Evolutionary conservation across 2,329 filamentous ascomycete genomes (phyloP).

Genomic region (Pyrenophora graminea): DNA sequence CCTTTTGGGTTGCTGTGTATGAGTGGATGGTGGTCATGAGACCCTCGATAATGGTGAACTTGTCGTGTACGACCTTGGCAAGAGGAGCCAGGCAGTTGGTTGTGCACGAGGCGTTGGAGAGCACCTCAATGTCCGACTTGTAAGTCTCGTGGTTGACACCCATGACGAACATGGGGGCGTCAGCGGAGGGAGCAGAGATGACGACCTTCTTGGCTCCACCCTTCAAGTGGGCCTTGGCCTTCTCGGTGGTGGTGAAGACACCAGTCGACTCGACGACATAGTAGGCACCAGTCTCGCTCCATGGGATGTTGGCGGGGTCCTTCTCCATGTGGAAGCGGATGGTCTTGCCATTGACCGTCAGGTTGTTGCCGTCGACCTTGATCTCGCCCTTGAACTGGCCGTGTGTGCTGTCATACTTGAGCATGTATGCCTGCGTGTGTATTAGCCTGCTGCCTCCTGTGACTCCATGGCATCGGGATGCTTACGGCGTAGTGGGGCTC

Average conservation of each 20-base stretch:
- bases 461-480: slow-evolving; percentile 35
- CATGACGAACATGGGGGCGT: slow-evolving; percentile 99
- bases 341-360: slow-evolving; percentile 91
- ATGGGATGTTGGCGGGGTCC: slow-evolving; percentile 88
- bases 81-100: slow-evolving; percentile 99
- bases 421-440: slow-evolving; percentile 86
- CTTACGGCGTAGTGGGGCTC: slow-evolving; percentile 95
- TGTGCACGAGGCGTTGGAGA: slow-evolving; percentile 99
- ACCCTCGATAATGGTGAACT: slow-evolving; percentile 96
- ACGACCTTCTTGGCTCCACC: slow-evolving; percentile 95
- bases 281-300: slow-evolving; percentile 81
- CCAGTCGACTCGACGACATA: slow-evolving; percentile 98
- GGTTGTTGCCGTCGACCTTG: slow-evolving; percentile 70
- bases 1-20: slow-evolving; percentile 99
- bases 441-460: slow-evolving; percentile 32
- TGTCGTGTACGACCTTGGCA: slow-evolving; percentile 99
- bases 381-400: slow-evolving; percentile 94
- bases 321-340: slow-evolving; percentile 93
- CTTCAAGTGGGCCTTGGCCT: slow-evolving; percentile 91
- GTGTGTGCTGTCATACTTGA: slow-evolving; percentile 99
- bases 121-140: slow-evolving; percentile 86
- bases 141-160: slow-evolving; percentile 96
- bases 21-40: slow-evolving; percentile 99
- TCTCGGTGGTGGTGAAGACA: slow-evolving; percentile 98
- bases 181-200: slow-evolving; percentile 85